phyloP scores from a whole-genome alignment of 2,329 filamentous ascomycete genomes.

The Pezicula neosporulosa region DNA sequence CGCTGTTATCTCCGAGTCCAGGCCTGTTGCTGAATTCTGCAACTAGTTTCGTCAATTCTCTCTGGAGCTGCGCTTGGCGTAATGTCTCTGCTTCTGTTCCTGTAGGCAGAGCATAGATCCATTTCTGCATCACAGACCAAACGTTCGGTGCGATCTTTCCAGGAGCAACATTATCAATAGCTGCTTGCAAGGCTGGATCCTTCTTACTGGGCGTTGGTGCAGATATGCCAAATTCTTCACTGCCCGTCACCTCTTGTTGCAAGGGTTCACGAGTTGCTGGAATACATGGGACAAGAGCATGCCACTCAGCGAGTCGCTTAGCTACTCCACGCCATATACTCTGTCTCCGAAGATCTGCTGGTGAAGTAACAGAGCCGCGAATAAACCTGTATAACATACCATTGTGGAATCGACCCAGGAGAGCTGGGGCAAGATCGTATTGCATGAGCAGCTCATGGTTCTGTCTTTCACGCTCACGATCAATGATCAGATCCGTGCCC shows the following conservation, averaged over 20 bases:
- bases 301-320: constrained; percentile 85
- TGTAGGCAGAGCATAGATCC: constrained; percentile 81
- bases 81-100: constrained; percentile 65
- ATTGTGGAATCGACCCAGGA: constrained; percentile 91
- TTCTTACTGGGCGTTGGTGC: constrained; percentile 27
- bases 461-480: constrained; percentile 78
- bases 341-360: constrained; percentile 73
- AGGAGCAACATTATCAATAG: constrained; percentile 51
- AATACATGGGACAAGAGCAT: constrained; percentile 67
- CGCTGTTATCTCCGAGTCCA: constrained; percentile 72
- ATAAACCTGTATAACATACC: constrained; percentile 94
- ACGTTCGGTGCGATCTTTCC: constrained; percentile 78
- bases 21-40: constrained; percentile 70
- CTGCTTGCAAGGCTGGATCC: constrained; percentile 34
- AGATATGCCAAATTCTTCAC: constrained; percentile 23
- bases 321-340: constrained; percentile 82
- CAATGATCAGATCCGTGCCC: constrained; percentile 91
- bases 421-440: constrained; percentile 76
- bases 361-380: constrained; percentile 73
- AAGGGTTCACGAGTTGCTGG: constrained; percentile 26
- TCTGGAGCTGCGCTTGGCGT: constrained; percentile 66
- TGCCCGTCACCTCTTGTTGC: constrained; percentile 33
- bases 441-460: constrained; percentile 85
- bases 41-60: constrained; percentile 69
- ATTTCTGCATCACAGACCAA: constrained; percentile 95